phyloP scores from a whole-genome alignment of 2,329 filamentous ascomycete species.

The Neurospora sp. region DNA sequence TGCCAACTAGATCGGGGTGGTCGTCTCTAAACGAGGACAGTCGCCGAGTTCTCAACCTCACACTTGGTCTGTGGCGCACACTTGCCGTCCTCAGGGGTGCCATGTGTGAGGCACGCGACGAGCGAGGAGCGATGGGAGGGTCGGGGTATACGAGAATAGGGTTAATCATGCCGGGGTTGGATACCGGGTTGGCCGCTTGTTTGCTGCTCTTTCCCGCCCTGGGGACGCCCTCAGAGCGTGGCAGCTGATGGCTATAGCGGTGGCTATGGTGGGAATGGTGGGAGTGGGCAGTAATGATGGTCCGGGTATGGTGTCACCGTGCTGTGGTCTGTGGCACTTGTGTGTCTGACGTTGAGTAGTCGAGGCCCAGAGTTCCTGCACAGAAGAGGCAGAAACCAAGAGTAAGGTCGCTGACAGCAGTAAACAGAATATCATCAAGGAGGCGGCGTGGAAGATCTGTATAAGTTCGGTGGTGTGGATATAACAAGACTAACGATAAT shows the following conservation, averaged over 20 bases:
- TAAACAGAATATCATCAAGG: neutral
- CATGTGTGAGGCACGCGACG: slow-evolving; percentile 17
- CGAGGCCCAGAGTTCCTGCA: slow-evolving; percentile 1
- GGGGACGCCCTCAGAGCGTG: neutral
- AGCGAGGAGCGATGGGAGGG: neutral
- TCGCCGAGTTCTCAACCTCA: slow-evolving; percentile 30
- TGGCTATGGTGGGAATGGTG: neutral
- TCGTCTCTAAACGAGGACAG: slow-evolving; percentile 36
- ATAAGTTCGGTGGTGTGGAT: neutral
- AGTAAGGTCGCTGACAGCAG: neutral
- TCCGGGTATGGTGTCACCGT: slow-evolving; percentile 1
- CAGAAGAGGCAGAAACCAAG: slow-evolving; percentile 1
- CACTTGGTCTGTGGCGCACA: slow-evolving; percentile 32
- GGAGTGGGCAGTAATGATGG: neutral
- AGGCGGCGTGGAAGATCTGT: neutral
- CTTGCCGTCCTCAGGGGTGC: slow-evolving; percentile 32
- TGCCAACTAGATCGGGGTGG: slow-evolving; percentile 34
- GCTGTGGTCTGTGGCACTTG: slow-evolving; percentile 3
- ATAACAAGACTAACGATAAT: neutral
- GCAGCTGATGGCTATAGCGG: neutral
- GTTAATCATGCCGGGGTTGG: neutral
- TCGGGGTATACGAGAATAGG: neutral
- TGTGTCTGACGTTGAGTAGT: neutral
- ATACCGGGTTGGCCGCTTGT: neutral
- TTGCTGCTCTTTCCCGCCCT: neutral